phyloP scores from a whole-genome alignment of 2,329 filamentous ascomycete genomes.

The Cordyceps javanica region DNA sequence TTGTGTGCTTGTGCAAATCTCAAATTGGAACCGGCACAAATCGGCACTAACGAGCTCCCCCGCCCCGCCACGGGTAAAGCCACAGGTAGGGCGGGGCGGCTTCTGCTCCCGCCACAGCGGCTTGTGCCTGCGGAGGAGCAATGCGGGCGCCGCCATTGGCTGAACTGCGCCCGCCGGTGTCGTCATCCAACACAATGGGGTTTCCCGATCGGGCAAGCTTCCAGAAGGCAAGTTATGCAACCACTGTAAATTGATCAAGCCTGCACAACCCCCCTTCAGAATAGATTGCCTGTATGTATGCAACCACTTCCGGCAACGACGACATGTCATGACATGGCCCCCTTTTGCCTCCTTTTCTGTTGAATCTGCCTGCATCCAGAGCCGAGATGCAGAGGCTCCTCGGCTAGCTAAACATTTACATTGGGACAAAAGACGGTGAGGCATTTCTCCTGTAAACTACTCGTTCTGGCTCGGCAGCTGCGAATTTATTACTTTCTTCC shows the following conservation, averaged over 20 bases:
- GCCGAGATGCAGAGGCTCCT: neutral
- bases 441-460: neutral
- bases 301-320: neutral
- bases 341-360: neutral
- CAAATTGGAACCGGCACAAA: slow-evolving; percentile 1
- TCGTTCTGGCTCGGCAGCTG: neutral
- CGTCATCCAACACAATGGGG: neutral
- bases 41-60: slow-evolving; percentile 7
- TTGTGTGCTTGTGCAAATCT: slow-evolving; percentile 9
- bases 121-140: slow-evolving; percentile 5
- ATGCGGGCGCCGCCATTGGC: neutral
- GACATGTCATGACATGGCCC: neutral
- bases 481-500: neutral
- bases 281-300: neutral
- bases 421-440: neutral
- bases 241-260: slow-evolving; percentile 6
- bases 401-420: neutral
- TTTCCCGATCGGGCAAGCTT: slow-evolving; percentile 1
- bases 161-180: neutral
- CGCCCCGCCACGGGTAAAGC: neutral
- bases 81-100: slow-evolving; percentile 1
- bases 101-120: slow-evolving; percentile 3
- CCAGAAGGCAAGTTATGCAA: slow-evolving; percentile 11
- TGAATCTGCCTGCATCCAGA: neutral
- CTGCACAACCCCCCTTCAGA: neutral